Percentiles rank a stretch among this genome's conserved stretches.
Evolutionary conservation across 2,329 filamentous ascomycete species (phyloP).

Genomic region (Polytolypa hystricis): DNA sequence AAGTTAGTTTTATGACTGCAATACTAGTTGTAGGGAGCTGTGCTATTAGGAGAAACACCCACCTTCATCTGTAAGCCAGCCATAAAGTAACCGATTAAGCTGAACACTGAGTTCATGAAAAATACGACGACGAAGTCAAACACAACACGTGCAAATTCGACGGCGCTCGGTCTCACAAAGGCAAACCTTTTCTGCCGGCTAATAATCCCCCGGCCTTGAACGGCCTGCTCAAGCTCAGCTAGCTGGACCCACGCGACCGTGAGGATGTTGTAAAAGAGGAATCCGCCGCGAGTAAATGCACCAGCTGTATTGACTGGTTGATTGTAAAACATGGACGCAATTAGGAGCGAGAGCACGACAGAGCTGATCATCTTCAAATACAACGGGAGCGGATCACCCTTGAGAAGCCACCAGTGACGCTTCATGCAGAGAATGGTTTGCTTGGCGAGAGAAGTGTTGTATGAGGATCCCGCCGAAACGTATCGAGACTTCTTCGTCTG

Average conservation of each 20-base stretch:
- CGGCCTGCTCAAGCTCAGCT: constrained; percentile 63
- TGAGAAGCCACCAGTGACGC: constrained; percentile 63
- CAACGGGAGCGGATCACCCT: constrained; percentile 57
- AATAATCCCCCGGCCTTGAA: constrained; percentile 55
- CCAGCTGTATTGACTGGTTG: constrained; percentile 44
- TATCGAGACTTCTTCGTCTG: constrained; percentile 41
- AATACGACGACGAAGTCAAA: constrained; percentile 46
- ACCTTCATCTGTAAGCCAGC: constrained; percentile 32
- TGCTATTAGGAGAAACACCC: not conserved
- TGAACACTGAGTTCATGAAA: constrained; percentile 48
- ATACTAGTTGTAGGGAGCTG: too few relatives aligned
- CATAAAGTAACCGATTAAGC: constrained; percentile 72
- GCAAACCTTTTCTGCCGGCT: constrained; percentile 54
- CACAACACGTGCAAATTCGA: constrained; percentile 46
- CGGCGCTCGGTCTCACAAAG: constrained; percentile 52
- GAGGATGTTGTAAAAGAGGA: constrained; percentile 51
- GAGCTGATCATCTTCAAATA: constrained; percentile 66
- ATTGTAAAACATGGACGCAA: constrained; percentile 64
- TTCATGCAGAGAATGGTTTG: constrained; percentile 51
- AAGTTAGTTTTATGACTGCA: constrained; percentile 3
- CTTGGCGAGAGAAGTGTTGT: constrained; percentile 59
- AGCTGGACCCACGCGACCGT: constrained; percentile 58
- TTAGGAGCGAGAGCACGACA: constrained; percentile 56
- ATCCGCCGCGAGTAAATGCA: constrained; percentile 48
- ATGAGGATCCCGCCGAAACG: constrained; percentile 55